Evolutionary conservation across 768 basidiomycete genomes (phyloP).

Genomic region (Phanerochaete carnosa): DNA sequence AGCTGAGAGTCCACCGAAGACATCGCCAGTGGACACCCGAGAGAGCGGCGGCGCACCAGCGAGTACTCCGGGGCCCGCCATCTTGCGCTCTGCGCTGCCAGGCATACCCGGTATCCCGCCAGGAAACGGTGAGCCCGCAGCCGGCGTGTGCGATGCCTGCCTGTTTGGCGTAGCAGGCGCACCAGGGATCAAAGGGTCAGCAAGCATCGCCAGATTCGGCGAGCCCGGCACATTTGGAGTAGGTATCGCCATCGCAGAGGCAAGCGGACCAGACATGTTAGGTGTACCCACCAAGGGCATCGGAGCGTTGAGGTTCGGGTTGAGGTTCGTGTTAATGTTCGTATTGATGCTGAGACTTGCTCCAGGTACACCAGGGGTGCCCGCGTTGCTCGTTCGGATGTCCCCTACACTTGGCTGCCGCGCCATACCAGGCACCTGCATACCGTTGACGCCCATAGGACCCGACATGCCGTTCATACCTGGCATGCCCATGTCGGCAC

Average conservation of each 20-base stretch:
- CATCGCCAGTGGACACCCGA: slow-evolving; percentile 1
- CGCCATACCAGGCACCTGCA: neutral
- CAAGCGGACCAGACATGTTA: neutral
- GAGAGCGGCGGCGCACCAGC: slow-evolving; percentile 5
- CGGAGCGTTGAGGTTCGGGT: slow-evolving; percentile 1
- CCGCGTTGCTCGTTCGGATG: neutral
- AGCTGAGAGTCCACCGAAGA: neutral
- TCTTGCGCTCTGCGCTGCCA: slow-evolving; percentile 11
- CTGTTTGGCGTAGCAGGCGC: slow-evolving; percentile 19
- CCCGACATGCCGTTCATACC: slow-evolving; percentile 7
- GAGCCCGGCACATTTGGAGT: slow-evolving; percentile 12
- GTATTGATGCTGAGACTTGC: slow-evolving; percentile 16
- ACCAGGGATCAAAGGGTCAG: neutral
- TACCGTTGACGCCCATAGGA: neutral
- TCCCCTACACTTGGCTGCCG: slow-evolving; percentile 1
- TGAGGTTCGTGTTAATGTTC: slow-evolving; percentile 1
- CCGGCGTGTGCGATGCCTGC: slow-evolving; percentile 22
- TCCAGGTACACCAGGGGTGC: neutral
- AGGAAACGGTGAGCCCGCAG: slow-evolving; percentile 17
- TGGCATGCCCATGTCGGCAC: slow-evolving; percentile 14
- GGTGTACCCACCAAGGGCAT: slow-evolving; percentile 5
- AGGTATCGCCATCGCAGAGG: slow-evolving; percentile 13
- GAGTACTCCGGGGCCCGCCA: neutral
- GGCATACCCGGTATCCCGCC: slow-evolving; percentile 6
- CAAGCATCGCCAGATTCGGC: slow-evolving; percentile 12